A percentile compares a stretch with the other conserved stretches of the same genome.
Conservation (phyloP, 2,329 filamentous ascomycete genomes). For the Knufia fluminis region DNA sequence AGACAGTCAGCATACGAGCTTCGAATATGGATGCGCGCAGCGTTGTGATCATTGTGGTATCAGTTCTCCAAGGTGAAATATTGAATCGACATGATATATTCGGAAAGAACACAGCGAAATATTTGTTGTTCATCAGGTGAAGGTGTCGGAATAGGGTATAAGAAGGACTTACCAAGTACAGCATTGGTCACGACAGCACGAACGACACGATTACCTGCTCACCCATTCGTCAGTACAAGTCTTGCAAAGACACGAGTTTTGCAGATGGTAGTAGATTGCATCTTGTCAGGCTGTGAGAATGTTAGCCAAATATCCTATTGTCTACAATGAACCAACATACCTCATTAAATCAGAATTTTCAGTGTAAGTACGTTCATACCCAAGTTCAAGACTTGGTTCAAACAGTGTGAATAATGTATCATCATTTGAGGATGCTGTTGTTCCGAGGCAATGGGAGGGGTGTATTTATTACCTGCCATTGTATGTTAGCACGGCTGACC, state of each 20-base stretch:
- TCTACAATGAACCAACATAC: conserved; percentile 33
- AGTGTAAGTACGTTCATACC: conserved; percentile 51
- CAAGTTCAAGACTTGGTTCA: conserved; percentile 45
- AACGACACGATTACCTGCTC: conserved; percentile 7
- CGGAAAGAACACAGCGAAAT: conserved; percentile 59
- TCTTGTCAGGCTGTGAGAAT: conserved; percentile 28
- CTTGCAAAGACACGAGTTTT: conserved; percentile 17
- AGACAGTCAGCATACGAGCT: too few relatives aligned
- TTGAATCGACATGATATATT: conserved; percentile 50
- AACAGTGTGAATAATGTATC: conserved; percentile 64
- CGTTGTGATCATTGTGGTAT: conserved; percentile 21
- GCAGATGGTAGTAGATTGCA: conserved; percentile 27
- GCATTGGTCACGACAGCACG: not conserved
- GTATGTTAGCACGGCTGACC: conserved; percentile 15
- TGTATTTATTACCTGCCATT: conserved; percentile 26
- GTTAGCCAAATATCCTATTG: conserved; percentile 12
- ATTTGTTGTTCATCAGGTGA: conserved; percentile 49
- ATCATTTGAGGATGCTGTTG: conserved; percentile 46
- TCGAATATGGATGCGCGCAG: too few relatives aligned
- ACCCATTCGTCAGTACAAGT: conserved; percentile 9
- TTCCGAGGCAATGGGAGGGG: conserved; percentile 23
- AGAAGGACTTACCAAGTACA: conserved; percentile 8
- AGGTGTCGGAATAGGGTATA: conserved; percentile 10
- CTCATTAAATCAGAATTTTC: conserved; percentile 67
- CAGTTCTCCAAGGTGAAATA: conserved; percentile 59